Evolutionary conservation across 2,329 filamentous ascomycete species (phyloP).

Genomic region (Phymatotrichopsis omnivora): DNA sequence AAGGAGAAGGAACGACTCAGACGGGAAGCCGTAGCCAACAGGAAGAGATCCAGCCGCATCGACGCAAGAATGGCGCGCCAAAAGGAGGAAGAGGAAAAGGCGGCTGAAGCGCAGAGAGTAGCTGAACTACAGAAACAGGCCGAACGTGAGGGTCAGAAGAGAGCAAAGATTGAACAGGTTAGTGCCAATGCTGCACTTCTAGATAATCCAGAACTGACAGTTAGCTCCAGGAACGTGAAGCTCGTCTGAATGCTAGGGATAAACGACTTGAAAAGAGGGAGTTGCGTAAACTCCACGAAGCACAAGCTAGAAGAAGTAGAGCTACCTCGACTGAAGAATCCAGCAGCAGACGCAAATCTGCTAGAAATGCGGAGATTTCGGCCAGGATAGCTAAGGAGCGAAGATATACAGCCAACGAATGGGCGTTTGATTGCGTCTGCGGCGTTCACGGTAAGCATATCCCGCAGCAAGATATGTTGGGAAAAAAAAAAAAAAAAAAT

Average conservation of each 20-base stretch:
- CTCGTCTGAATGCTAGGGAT: conserved; percentile 44
- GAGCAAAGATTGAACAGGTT: conserved; percentile 50
- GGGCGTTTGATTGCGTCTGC: conserved; percentile 92
- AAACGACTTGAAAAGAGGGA: conserved; percentile 79
- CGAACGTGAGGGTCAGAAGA: conserved; percentile 50
- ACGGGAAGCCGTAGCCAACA: conserved; percentile 78
- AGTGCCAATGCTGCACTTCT: neutral
- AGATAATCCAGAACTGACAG: conserved; percentile 29
- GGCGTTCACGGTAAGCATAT: conserved; percentile 74
- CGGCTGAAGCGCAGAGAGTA: conserved; percentile 34
- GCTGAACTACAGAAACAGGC: conserved; percentile 35
- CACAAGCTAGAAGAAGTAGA: conserved; percentile 34
- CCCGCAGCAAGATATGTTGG: neutral
- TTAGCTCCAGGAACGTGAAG: conserved; percentile 24
- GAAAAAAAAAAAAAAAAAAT: conserved; percentile 16
- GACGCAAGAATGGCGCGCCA: conserved; percentile 72
- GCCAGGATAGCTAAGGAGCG: conserved; percentile 42
- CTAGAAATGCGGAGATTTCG: conserved; percentile 24
- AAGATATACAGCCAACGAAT: too few species aligned
- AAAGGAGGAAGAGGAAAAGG: conserved; percentile 58
- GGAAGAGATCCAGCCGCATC: conserved; percentile 85
- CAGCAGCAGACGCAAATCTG: conserved; percentile 20
- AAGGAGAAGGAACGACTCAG: conserved; percentile 72
- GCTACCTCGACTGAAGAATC: conserved; percentile 26
- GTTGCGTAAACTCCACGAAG: conserved; percentile 33